Evolutionary conservation across 345 rosid species (phyloP), one percentile per base, ranked within the genome.

Genomic region (Gossypium arboreum): DNA sequence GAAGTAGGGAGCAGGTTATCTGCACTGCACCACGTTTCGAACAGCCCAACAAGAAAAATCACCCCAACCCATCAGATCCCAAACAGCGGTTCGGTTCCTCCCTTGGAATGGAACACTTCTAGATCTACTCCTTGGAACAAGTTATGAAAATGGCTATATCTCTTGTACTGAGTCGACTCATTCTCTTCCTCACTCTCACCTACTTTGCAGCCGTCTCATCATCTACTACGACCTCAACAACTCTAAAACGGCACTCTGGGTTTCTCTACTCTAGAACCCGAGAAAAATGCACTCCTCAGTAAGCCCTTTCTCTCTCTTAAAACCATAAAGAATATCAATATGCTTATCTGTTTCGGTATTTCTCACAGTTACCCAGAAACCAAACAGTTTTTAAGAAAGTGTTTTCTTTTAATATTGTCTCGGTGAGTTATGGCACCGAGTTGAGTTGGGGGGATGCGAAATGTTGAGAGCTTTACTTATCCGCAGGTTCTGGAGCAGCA

Each of bases 241-340:
- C 64, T 34, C 56, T 56, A 13, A 56, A n/a, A 3, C 57, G 67
- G 12, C 73, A 86, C 59, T 86, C 92, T 54, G 92, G 87, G 1
- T 86, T 88, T 72, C 67, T 87, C 73, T 94, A 86, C 87, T 77
- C 90, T 2, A 80, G 98, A 84, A 67, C 81, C 82, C 80, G 88
- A 84, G 97, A 92, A 82, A 79, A 88, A 79, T 94, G 98, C 91
- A 89, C 98, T 67, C 93, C 97, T 2, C 91, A 88, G 95, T 89
- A 74, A 73, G 68, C 73, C 60, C 50, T 57, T 41, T 50, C 29
- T 22, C 0, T 58, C 71, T 74, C 4, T 34, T 54, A 47, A 47
- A 47, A 47, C 13, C 13, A 47, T 47, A 47, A 47, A 47, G 13
- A 47, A 47, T 12, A 47, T 47, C 51, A 47, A n/a, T 15, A 56